Percentiles rank a stretch among this genome's conserved stretches.
Evolutionary conservation across 2,329 filamentous ascomycete genomes (phyloP).

Genomic region (Lachnellula cervina): DNA sequence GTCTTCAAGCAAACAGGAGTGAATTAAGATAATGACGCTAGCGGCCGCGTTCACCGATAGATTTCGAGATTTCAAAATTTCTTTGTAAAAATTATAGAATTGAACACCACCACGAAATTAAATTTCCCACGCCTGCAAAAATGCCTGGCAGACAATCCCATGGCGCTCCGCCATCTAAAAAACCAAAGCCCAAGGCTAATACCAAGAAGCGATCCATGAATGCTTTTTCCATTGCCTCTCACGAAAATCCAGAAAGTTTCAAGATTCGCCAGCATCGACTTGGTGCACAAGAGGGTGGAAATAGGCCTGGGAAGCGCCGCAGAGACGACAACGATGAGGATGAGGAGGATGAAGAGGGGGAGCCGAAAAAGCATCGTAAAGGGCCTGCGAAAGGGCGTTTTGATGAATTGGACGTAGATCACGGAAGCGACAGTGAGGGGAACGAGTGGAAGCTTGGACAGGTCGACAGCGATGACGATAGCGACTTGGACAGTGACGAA

Average conservation of each 20-base stretch:
- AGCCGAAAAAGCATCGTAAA: slow-evolving; percentile 31
- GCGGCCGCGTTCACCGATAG: slow-evolving; percentile 13
- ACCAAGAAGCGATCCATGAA: slow-evolving; percentile 45
- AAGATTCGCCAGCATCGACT: slow-evolving; percentile 54
- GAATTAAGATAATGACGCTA: slow-evolving; percentile 13
- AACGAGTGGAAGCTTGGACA: slow-evolving; percentile 64
- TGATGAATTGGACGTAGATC: slow-evolving; percentile 45
- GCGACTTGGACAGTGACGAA: slow-evolving; percentile 66
- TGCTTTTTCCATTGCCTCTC: slow-evolving; percentile 61
- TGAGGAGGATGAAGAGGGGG: slow-evolving; percentile 33
- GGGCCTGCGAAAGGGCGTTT: slow-evolving; percentile 26
- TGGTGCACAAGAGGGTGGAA: slow-evolving; percentile 46
- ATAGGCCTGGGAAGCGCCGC: slow-evolving; percentile 35
- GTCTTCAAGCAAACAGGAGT: not conserved
- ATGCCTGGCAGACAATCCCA: slow-evolving; percentile 35
- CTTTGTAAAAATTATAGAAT: not conserved
- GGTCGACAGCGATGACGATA: slow-evolving; percentile 62
- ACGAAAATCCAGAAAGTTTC: slow-evolving; percentile 46
- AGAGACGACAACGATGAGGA: slow-evolving; percentile 41
- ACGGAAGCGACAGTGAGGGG: slow-evolving; percentile 64
- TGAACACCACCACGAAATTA: slow-evolving; percentile 4
- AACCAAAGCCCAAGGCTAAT: slow-evolving; percentile 37
- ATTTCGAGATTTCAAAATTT: not conserved
- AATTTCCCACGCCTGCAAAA: slow-evolving; percentile 8
- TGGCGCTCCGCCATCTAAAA: slow-evolving; percentile 27